Conservation (phyloP, 2,329 filamentous ascomycete species). For the Colletotrichum magnum region DNA sequence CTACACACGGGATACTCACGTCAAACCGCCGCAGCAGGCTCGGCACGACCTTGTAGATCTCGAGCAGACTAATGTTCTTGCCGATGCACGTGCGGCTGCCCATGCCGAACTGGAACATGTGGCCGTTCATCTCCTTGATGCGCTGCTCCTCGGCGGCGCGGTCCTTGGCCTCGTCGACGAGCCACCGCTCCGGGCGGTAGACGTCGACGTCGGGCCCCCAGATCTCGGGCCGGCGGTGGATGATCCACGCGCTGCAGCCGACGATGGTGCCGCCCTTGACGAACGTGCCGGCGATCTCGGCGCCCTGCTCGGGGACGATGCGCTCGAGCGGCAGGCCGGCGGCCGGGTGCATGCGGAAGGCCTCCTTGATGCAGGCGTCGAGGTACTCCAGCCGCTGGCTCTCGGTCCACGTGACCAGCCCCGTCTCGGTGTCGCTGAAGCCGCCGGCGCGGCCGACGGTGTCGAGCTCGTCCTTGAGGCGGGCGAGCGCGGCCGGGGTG, state of each 20-base stretch:
- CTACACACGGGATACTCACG: conserved; percentile 51
- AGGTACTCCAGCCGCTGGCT: conserved; percentile 80
- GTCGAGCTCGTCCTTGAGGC: conserved; percentile 75
- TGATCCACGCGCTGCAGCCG: conserved; percentile 81
- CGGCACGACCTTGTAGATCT: conserved; percentile 75
- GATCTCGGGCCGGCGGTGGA: conserved; percentile 77
- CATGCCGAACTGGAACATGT: conserved; percentile 82
- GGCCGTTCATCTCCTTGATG: conserved; percentile 76
- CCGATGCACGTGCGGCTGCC: conserved; percentile 80
- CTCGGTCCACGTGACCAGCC: conserved; percentile 78
- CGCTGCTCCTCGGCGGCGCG: conserved; percentile 62
- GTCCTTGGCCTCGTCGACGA: conserved; percentile 58
- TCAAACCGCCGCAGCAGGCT: conserved; percentile 76
- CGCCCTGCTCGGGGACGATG: conserved; percentile 75
- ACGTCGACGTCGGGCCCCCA: conserved; percentile 77
- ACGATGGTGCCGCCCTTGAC: conserved; percentile 81
- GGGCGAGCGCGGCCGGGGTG: conserved; percentile 67
- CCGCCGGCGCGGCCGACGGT: conserved; percentile 65
- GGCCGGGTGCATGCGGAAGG: conserved; percentile 82
- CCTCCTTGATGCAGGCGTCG: conserved; percentile 83
- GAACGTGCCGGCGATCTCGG: conserved; percentile 72
- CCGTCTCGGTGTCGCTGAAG: conserved; percentile 66
- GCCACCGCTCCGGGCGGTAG: conserved; percentile 79
- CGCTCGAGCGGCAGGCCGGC: conserved; percentile 81
- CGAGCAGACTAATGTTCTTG: conserved; percentile 74